These are phyloP conservation scores for Candida qinlingensis DNA, from an alignment of 805 yeast genomes.

Conservation along the genomic window DNA sequence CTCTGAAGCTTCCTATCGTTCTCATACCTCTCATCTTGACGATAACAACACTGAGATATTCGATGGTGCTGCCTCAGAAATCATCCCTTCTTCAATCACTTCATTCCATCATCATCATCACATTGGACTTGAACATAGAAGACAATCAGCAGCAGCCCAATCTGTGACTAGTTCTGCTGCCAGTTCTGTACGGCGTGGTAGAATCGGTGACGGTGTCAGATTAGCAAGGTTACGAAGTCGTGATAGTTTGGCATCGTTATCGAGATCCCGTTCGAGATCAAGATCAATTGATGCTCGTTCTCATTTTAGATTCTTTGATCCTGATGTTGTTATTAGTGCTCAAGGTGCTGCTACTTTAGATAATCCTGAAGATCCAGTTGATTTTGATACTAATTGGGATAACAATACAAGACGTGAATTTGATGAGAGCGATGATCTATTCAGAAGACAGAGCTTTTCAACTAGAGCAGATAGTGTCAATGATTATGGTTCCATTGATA, in stretches of 20 bases:
- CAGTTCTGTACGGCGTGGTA: constrained; percentile 25
- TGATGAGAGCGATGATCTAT: constrained; percentile 33
- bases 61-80: constrained; percentile 73
- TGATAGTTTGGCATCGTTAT: constrained; percentile 2
- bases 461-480: constrained; percentile 18
- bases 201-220: constrained; percentile 17
- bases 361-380: constrained; percentile 46
- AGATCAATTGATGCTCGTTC: constrained; percentile 27
- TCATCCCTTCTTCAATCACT: constrained; percentile 72
- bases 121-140: constrained; percentile 25
- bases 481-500: constrained; percentile 20
- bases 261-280: constrained; percentile 31
- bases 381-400: constrained; percentile 75
- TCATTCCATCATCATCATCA: constrained; percentile 67
- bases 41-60: constrained; percentile 67
- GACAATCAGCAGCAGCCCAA: constrained; percentile 11
- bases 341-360: constrained; percentile 82
- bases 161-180: constrained; percentile 22
- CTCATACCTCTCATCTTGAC: constrained; percentile 30
- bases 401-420: constrained; percentile 26
- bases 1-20: constrained; percentile 16
- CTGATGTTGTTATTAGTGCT: constrained; percentile 79
- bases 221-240: constrained; percentile 22
- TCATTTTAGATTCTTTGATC: constrained; percentile 75
- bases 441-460: constrained; percentile 30